Conservation (phyloP, 306 rosid species). For the Medicago arabica region DNA sequence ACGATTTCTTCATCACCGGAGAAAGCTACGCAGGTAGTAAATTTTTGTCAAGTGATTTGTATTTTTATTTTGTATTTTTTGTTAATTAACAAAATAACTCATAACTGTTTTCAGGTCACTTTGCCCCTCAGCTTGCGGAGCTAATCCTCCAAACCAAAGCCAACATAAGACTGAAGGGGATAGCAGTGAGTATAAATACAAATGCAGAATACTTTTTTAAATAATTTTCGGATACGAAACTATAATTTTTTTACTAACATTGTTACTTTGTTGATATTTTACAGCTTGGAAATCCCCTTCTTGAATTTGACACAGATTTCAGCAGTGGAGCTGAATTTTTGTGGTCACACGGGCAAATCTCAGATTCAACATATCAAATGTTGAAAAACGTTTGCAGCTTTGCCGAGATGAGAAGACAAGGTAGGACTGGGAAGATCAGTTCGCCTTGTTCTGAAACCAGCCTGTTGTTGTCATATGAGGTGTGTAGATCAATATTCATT, state of each 20-base stretch:
- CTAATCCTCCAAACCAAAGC: not conserved
- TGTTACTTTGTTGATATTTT: constrained; percentile 7
- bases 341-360: constrained; percentile 69
- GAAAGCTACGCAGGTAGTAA: not conserved
- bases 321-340: constrained; percentile 54
- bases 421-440: constrained; percentile 31
- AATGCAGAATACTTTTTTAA: too few species aligned
- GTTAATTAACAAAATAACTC: not conserved
- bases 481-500: not conserved
- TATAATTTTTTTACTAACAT: not conserved
- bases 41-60: not conserved
- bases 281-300: constrained; percentile 77
- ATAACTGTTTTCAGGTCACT: not conserved
- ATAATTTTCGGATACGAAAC: too few species aligned
- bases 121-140: not conserved
- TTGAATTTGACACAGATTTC: constrained; percentile 64
- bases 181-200: not conserved
- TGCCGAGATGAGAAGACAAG: constrained; percentile 53
- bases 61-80: too few species aligned
- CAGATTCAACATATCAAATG: constrained; percentile 54
- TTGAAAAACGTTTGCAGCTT: constrained; percentile 55
- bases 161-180: not conserved
- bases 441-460: constrained; percentile 39
- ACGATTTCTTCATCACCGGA: not conserved
- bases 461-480: constrained; percentile 30